Evolutionary conservation across 805 yeast species (phyloP).

Genomic region (Ogataea nitratoaversa): DNA sequence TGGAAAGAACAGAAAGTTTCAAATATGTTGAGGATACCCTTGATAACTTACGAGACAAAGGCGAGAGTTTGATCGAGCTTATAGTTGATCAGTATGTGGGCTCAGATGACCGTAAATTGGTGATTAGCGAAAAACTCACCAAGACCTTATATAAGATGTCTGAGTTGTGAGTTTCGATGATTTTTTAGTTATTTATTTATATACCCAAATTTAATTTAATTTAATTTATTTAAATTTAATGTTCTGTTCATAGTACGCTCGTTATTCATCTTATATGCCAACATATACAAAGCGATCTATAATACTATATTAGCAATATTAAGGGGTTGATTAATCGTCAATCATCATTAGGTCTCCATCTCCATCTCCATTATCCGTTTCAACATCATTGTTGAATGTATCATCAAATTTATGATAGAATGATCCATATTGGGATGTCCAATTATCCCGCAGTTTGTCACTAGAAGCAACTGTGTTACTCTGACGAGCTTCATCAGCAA

Average conservation of each 20-base stretch:
- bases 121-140: constrained; percentile 4
- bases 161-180: neutral
- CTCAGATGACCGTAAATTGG: neutral
- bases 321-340: constrained; percentile 7
- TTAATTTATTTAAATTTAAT: neutral
- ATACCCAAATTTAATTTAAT: neutral
- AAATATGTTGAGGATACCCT: constrained; percentile 34
- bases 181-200: neutral
- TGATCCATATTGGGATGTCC: constrained; percentile 11
- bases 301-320: too few species aligned
- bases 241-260: too few species aligned
- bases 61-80: constrained; percentile 19
- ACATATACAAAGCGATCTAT: too few species aligned
- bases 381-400: neutral
- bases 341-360: constrained; percentile 4
- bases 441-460: constrained; percentile 1
- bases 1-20: constrained; percentile 40
- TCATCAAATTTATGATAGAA: constrained; percentile 3
- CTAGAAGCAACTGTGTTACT: neutral
- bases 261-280: too few species aligned
- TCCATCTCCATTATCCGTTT: neutral
- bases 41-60: constrained; percentile 21
- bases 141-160: constrained; percentile 9
- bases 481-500: constrained; percentile 1
- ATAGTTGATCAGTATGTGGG: constrained; percentile 11